Conservation (phyloP, 345 rosid species). For the Clausena lansium region DNA sequence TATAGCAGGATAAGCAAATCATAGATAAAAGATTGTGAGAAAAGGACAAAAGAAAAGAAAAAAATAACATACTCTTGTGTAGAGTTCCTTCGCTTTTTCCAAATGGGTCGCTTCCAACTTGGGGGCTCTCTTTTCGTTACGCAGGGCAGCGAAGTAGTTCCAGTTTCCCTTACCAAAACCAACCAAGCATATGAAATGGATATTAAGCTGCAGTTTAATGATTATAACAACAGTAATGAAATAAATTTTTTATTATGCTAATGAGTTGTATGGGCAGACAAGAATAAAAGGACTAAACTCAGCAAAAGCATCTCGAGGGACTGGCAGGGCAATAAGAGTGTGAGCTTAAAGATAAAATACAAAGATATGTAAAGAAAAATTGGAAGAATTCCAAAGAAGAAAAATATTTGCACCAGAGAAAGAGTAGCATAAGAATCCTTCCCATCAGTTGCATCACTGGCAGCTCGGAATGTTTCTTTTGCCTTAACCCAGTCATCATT, state of each 20-base stretch:
- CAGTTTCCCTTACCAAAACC: constrained; percentile 74
- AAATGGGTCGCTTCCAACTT: constrained; percentile 98
- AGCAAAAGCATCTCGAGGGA: neutral
- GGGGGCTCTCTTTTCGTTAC: constrained; percentile 95
- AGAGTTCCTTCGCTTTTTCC: constrained; percentile 97
- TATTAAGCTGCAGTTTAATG: neutral
- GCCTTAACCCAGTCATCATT: constrained; percentile 99
- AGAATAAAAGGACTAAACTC: neutral
- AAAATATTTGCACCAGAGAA: constrained; percentile 61
- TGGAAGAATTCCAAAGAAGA: neutral
- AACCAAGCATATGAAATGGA: constrained; percentile 15
- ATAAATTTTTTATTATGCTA: neutral
- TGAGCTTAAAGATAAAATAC: neutral
- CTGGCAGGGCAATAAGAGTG: neutral
- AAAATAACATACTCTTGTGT: constrained; percentile 61
- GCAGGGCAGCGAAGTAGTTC: constrained; percentile 97
- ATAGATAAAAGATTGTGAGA: neutral
- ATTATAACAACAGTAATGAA: neutral
- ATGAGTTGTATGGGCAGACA: neutral
- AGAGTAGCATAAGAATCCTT: constrained; percentile 93
- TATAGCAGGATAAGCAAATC: constrained; percentile 1
- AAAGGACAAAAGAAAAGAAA: constrained; percentile 8
- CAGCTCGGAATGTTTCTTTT: constrained; percentile 95
- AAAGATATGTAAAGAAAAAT: neutral
- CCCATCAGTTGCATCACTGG: constrained; percentile 90